Evolutionary conservation across 2,329 filamentous ascomycete genomes (phyloP).

Genomic region (Monascus ruber): DNA sequence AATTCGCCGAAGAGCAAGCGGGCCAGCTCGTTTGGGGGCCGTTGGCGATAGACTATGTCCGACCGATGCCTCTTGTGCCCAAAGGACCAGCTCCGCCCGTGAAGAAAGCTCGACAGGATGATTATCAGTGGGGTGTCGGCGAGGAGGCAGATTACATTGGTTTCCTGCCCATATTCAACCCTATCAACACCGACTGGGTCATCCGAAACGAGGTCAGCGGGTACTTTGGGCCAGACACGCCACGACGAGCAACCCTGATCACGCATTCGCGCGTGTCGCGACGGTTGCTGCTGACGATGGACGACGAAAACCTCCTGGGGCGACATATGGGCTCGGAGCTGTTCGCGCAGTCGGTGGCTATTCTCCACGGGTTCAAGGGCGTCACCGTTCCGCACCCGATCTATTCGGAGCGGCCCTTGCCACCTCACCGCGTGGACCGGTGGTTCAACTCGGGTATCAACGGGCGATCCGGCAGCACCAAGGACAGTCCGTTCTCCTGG

Average conservation of each 20-base stretch:
- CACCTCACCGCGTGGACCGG: conserved; percentile 14
- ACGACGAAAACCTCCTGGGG: conserved; percentile 60
- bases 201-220: conserved; percentile 26
- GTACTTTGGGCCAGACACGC: conserved; percentile 44
- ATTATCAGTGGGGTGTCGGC: conserved; percentile 64
- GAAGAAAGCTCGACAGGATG: conserved; percentile 47
- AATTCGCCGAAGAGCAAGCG: conserved; percentile 24
- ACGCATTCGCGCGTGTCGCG: conserved; percentile 65
- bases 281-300: conserved; percentile 62
- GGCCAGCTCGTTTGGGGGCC: conserved; percentile 57
- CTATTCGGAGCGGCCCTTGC: conserved; percentile 66
- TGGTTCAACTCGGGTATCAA: conserved; percentile 22
- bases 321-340: conserved; percentile 73
- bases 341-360: conserved; percentile 60
- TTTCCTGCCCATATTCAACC: conserved; percentile 70
- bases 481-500: conserved; percentile 22
- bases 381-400: conserved; percentile 69
- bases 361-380: conserved; percentile 69
- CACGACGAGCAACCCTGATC: conserved; percentile 65
- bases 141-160: conserved; percentile 65
- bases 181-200: conserved; percentile 58
- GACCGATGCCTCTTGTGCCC: conserved; percentile 31
- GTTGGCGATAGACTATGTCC: conserved; percentile 46
- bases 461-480: conserved; percentile 18
- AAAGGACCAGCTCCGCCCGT: conserved; percentile 54